Base-by-base conservation (phyloP, 2,329 filamentous ascomycete species). In the Monascus ruber region DNA sequence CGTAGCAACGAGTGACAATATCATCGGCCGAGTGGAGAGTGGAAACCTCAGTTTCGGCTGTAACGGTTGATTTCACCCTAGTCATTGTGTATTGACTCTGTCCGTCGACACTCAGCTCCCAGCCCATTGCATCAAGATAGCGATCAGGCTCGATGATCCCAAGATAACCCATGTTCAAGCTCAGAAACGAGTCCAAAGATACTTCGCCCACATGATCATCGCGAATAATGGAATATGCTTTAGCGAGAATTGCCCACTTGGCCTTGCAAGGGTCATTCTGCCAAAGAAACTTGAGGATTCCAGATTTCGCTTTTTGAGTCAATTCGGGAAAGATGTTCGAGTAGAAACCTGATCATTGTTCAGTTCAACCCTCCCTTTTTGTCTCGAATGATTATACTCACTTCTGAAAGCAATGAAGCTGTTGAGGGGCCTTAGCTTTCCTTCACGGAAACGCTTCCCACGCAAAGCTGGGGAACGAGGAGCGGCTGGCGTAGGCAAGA, bases 191-290 rank as follows among this genome's bases (percentile, higher is more conserved):
- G 35, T 69, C 62, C 31, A 76, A 59, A 34, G 67, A 60, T 24
- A 70, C 64, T 27, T 65, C 59, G 24, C 59, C 54, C 45, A 68
- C 68, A 48, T 71, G 69, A 34, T 67, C 59, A 47, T 75, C 72
- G 35, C 72, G 67, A 35, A 74, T 61, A 43, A 66, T 63, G 27
- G 72, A 76, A 62, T 73, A 77, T 11, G 72, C 69, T 50, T 73
- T 73, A 35, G 71, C 69, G 41, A 76, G 54, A 42, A 76, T 57
- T 35, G 62, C 62, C 71, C 72, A 76, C 47, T 72, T 66, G 42
- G 64, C 61, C 48, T 71, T 66, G 58, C 67, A 68, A 35, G 60
- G 62, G 45, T 76, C 72, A 29, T 60, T 55, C 36, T 63, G 54
- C 73, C 73, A 77, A 43, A 75, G 59, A 26, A 55, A 51, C 24